Base-by-base conservation (phyloP, 2,329 filamentous ascomycete species). In the Calonectria pseudoreteaudii region DNA sequence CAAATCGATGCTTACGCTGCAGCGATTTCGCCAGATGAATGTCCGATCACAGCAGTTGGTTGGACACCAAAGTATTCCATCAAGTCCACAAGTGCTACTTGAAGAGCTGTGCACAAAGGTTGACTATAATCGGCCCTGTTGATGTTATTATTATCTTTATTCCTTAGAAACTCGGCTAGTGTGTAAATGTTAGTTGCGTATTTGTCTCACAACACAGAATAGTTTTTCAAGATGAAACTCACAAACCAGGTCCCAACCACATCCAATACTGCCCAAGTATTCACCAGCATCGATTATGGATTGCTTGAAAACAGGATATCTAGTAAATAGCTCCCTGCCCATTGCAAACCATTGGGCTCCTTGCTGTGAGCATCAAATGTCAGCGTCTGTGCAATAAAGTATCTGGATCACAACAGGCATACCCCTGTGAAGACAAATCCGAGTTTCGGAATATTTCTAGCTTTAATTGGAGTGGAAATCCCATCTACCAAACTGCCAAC, bases 81-180 rank as follows among this genome's bases (percentile, higher is more conserved):
- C 0, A 86, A 76, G 10, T 87, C 78, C 3, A 83, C 84, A 4
- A 89, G 75, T 0, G 82, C 89, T 4, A 91, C 83, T 75, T 91
- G 90, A 0, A 92, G 56, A 0, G 89, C 89, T 0, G 89, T 91
- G 66, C 87, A 90, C 1, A 90, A 77, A 0, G 90, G 87, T 74
- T 91, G 90, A 0, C 87, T 85, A 28, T 90, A 75, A 5, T 84
- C 82, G 0, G 87, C 84, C 23, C 83, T 77, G 16, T 84, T 50
- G 0, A 88, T 76, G 8, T 44, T 56, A 18, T 10, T 56, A 16
- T 30, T 34, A 28, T 28, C 11, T n/a, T 41, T 36, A 18, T 18
- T 23, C 41, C 20, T 49, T 14, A 66, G 26, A 26, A 58, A 26
- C 23, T 68, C 66, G 16, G 38, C 66, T 44, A 7, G 50, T 5